Evolutionary conservation across 78 protist genomes (phyloP).

Genomic region (Protostelium mycophagum): DNA sequence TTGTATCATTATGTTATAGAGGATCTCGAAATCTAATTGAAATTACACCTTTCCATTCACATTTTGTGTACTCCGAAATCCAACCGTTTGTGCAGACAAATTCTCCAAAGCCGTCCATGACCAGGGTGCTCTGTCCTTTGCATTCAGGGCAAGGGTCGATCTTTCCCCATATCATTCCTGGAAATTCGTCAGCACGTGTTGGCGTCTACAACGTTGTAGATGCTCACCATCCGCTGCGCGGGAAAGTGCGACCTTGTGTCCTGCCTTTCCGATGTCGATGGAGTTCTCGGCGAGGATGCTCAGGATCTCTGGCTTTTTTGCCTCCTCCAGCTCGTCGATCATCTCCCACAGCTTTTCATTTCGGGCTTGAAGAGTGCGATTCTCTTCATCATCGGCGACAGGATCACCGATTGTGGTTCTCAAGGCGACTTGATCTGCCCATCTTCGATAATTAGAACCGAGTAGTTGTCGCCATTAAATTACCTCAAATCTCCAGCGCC

Average conservation of each 20-base stretch:
- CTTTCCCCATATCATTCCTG: neutral
- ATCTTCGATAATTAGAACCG: slow-evolving; percentile 20
- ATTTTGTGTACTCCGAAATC: neutral
- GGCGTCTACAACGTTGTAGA: too few species aligned
- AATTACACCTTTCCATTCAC: neutral
- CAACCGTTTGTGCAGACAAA: neutral
- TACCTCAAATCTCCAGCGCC: neutral
- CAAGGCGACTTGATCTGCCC: slow-evolving; percentile 22
- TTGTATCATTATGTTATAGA: too few species aligned
- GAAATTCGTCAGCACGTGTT: too few species aligned
- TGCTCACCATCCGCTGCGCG: neutral
- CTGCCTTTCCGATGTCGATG: neutral
- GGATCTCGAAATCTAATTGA: too few species aligned
- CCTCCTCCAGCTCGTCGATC: slow-evolving; percentile 9
- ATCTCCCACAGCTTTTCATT: slow-evolving; percentile 12
- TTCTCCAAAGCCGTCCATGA: neutral
- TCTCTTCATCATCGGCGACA: neutral
- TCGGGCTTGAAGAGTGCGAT: slow-evolving; percentile 11
- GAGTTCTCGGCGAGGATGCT: neutral
- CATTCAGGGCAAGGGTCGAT: neutral
- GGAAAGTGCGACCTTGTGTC: neutral
- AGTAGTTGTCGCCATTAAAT: neutral
- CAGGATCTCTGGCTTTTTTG: slow-evolving; percentile 3
- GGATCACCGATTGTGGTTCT: neutral
- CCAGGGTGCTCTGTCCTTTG: neutral